Evolutionary conservation across 768 basidiomycete genomes (phyloP).

Genomic region (Lactarius quietus): DNA sequence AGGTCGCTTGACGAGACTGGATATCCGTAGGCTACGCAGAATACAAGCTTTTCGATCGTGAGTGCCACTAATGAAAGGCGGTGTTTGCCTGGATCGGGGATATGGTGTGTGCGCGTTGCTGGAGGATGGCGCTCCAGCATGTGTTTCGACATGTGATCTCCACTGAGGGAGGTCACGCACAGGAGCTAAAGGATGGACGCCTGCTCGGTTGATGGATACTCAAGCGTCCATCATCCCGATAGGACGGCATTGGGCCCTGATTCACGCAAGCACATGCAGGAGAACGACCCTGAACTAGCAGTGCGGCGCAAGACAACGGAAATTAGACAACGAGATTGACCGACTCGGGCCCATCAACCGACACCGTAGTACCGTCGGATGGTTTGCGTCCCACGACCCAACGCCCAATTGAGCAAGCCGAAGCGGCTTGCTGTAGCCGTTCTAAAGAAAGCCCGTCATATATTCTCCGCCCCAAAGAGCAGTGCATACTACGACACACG

Average conservation of each 20-base stretch:
- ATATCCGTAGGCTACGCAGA: background rate
- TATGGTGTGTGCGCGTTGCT: constrained; percentile 11
- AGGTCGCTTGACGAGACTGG: background rate
- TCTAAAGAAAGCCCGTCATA: background rate
- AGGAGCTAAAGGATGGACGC: background rate
- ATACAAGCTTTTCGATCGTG: background rate
- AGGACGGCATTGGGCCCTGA: background rate
- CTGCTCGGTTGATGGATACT: constrained; percentile 3
- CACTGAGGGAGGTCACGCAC: background rate
- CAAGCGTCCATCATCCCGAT: constrained; percentile 1
- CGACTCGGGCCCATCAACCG: background rate
- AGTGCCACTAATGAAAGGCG: background rate
- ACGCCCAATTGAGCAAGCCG: background rate
- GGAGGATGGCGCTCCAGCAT: background rate
- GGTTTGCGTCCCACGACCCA: background rate
- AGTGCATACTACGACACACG: constrained; percentile 1
- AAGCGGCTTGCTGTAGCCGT: background rate
- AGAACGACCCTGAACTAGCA: background rate
- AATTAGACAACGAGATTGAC: background rate
- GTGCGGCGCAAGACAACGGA: background rate
- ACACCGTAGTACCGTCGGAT: background rate
- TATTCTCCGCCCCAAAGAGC: background rate
- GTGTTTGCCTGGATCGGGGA: background rate
- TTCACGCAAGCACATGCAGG: constrained; percentile 3
- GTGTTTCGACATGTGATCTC: constrained; percentile 15